Evolutionary conservation across 331 rosid species (phyloP), one percentile per base, ranked within the genome.

Genomic region (Ulmus americana): DNA sequence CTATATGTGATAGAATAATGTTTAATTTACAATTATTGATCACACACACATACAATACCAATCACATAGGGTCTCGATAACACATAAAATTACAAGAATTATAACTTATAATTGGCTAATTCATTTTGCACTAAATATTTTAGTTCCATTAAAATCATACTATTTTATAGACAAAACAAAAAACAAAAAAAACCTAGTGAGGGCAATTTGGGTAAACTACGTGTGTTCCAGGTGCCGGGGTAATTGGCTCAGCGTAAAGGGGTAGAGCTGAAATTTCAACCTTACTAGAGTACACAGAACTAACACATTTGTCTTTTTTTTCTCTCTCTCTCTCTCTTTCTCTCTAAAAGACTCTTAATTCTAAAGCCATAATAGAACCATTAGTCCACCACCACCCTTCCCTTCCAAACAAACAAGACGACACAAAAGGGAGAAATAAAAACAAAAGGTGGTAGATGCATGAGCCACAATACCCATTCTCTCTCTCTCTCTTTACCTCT

Each of bases 391-490:
- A 69, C 79, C 80, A 39, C 63, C 79, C 75, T 74, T 68, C 74
- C 68, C 58, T 70, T 63, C 61, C 55, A 73, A 39, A 63, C 70
- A 20, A n/a, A 11, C 45, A 18, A 49, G 4, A 7, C 15, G 3
- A 46, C 10, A 13, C 5, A 22, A 56, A 59, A 10, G 4, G 9
- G 9, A 77, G 39, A 82, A 55, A 47, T 28, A 74, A 56, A 79
- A 81, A 81, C 90, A 82, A 82, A 87, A 87, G 88, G 90, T 80
- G 87, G 87, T 81, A 83, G 87, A 83, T 86, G 94, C 94, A 86
- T 86, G 87, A 86, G 89, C 86, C 85, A 76, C 83, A 81, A 71
- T 67, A 67, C 74, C 71, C 81, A 77, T 48, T 72, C 67, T 57
- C 63, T 47, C 61, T 40, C 35, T 14, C 35, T 69, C 49, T 61